Base-by-base conservation (phyloP, 805 yeast genomes). In the Tanozyma kutaoensis region DNA sequence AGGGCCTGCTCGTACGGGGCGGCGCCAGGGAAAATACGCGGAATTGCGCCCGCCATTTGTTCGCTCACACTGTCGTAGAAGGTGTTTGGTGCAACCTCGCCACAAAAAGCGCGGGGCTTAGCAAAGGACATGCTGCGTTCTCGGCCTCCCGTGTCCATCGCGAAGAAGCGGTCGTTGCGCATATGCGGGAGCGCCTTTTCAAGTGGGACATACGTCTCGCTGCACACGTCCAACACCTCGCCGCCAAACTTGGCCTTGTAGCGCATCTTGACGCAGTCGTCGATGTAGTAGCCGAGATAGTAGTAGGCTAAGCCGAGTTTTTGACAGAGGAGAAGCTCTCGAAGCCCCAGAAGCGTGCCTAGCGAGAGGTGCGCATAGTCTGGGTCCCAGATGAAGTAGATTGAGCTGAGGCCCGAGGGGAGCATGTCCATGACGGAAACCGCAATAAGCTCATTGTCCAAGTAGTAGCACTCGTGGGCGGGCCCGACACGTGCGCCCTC, bases 361-460 rank as follows among this genome's bases (percentile, higher is more conserved):
- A 85, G 47, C 0, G 81, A 76, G 37, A 74, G 52, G 27, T 69
- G 61, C 4, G 75, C 72, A 43, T 62, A 76, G 28, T 73, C 86
- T 0, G 93, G 91, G 43, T 84, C 86, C 80, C 91, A 82, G 9
- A 85, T 71, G 45, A 86, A 79, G 46, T 86, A 85, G 1, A 86
- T 86, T 0, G 93, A 74, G 0, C 95, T 82, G 0, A 86, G 47
- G 0, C 81, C 77, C 15, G 69, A 48, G 0, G 94, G 93, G 19
- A 86, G 48, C 13, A 85, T 53, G 48, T 85, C 96, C 17, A 78
- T 43, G 1, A 85, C 81, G 0, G 80, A 80, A 20, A 85, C 52
- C 1, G 88, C 95, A 22, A 80, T 68, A 13, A 85, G 55, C 34
- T 64, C 59, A 4, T 50, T 71, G 24, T 79, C 67, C 12, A 64